Base-by-base conservation (phyloP, 371 early-diverging fungal genomes). In the Basidiobolus meristosporus region DNA sequence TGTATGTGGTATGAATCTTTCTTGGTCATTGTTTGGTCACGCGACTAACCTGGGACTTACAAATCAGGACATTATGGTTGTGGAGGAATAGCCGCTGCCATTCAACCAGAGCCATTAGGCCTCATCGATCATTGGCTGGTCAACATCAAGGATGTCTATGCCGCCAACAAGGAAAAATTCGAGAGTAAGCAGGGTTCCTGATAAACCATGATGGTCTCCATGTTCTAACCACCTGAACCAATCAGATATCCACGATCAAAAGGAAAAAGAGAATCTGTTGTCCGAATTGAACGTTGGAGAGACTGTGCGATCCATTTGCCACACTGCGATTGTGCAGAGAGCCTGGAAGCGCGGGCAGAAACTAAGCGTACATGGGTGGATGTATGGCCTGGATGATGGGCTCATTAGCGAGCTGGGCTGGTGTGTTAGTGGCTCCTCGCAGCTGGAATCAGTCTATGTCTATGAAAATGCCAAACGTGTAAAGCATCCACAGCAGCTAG, bases 11-110 rank as follows among this genome's bases (percentile, higher is more conserved):
- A n/a, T n/a, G n/a, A n/a, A n/a, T n/a, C n/a, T n/a, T n/a, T n/a
- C n/a, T n/a, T n/a, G n/a, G n/a, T n/a, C n/a, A n/a, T n/a, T n/a
- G n/a, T n/a, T n/a, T n/a, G n/a, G n/a, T n/a, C n/a, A n/a, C n/a
- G n/a, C n/a, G n/a, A n/a, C n/a, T n/a, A n/a, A n/a, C n/a, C n/a
- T n/a, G n/a, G n/a, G n/a, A n/a, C n/a, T n/a, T n/a, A n/a, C n/a
- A n/a, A n/a, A n/a, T n/a, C n/a, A n/a, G n/a, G n/a, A n/a, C 93
- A 92, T 54, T 82, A 84, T 45, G 59, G 70, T 23, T 90, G 91
- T 56, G 90, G 87, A 34, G 95, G 91, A 45, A 76, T 89, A 18
- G 61, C 63, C 39, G 81, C 86, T n/a, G 69, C 77, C 12, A 32
- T 49, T 38, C 62, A 63, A n/a, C 54, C 59, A 22, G 50, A 59